Conservation (phyloP, 1,139 yeast genomes). For the Candida glucosophila region DNA sequence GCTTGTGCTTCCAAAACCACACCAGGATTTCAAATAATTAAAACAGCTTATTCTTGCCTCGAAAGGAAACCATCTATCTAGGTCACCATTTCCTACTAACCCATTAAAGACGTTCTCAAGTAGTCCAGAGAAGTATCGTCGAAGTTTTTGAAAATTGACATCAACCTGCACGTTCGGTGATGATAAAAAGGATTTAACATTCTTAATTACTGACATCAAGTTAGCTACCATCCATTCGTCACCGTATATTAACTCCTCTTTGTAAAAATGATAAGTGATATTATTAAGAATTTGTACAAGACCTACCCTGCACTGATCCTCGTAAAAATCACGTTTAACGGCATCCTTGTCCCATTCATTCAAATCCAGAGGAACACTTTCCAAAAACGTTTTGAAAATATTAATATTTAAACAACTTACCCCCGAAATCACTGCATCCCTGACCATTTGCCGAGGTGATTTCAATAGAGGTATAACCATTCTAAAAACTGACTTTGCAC, state of each 20-base stretch:
- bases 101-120: conserved; percentile 62
- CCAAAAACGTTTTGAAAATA: conserved; percentile 74
- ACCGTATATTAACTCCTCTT: conserved; percentile 39
- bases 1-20: conserved; percentile 71
- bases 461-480: conserved; percentile 79
- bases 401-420: conserved; percentile 85
- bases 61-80: conserved; percentile 62
- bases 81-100: conserved; percentile 32
- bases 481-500: conserved; percentile 83
- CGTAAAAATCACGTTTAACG: conserved; percentile 23
- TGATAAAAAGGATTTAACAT: conserved; percentile 56
- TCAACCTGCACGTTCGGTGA: conserved; percentile 52
- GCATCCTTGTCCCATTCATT: conserved; percentile 42
- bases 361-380: conserved; percentile 61
- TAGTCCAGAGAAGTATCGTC: conserved; percentile 75
- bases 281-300: conserved; percentile 66
- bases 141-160: conserved; percentile 65
- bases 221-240: conserved; percentile 68
- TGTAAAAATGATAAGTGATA: conserved; percentile 59
- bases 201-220: conserved; percentile 56
- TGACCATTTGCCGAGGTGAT: conserved; percentile 60
- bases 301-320: conserved; percentile 61
- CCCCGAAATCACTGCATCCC: conserved; percentile 83
- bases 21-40: conserved; percentile 84
- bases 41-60: conserved; percentile 81